Evolutionary conservation across 129 eudicot genomes (phyloP), one percentile per base, ranked within the genome.

Genomic region (Pittosporum tobira): DNA sequence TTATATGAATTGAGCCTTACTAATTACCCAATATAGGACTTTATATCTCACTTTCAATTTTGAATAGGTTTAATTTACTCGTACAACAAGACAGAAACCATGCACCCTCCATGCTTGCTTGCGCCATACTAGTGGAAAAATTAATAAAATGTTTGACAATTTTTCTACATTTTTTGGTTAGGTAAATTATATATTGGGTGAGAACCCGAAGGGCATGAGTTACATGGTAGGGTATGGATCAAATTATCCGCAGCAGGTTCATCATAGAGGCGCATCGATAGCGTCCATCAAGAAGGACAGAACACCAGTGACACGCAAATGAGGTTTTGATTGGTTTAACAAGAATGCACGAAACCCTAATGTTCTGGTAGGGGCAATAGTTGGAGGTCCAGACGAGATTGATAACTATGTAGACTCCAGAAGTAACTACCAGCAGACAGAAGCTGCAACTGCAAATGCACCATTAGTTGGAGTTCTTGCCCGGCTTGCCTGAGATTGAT

Each of bases 391-490:
- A 4, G 72, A 65, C 43, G n/a, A 24, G 10, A 36, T n/a, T 21
- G 77, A 72, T 38, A 50, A 65, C 3, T 72, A 55, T 51, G 23
- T 3, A 2, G 77, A 72, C 58, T 36, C 47, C 0, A 70, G 88
- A 68, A 11, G 52, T n/a, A 72, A 77, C 13, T 81, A 9, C 50
- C 61, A 70, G 75, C 71, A 71, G 22, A 48, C 72, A 11, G 81
- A 79, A 61, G 72, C 85, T n/a, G 77, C 81, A 2, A 79, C 81
- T 7, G 64, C 50, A 34, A 57, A 58, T 16, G 85, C 85, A 25
- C 73, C 78, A 28, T 65, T 79, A 36, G 67, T 79, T 62, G 84
- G 84, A 26, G 63, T 79, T 16, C 64, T 79, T 42, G 84, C 84
- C 43, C 38, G 84, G 49, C 42, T 71, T 27, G 59, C 66, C 24